Percentiles rank a stretch among this genome's conserved stretches.
These are phyloP conservation scores for Cyclotella cryptica DNA, from an alignment of 108 stramenopile genomes.

Conservation along the genomic window DNA sequence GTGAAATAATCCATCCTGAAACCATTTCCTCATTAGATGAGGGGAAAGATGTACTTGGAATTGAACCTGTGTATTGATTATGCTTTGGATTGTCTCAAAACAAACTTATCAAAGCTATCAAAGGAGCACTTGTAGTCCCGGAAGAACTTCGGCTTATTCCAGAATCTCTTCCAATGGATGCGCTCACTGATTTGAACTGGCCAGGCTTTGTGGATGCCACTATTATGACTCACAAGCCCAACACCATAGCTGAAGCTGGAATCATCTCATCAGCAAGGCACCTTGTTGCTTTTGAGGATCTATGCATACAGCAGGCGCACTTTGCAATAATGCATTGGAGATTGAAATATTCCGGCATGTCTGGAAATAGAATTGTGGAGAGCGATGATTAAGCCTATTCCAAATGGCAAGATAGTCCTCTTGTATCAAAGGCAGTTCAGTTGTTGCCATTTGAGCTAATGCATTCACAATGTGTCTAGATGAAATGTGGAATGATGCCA, in stretches of 20 bases:
- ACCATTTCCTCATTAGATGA: constrained; percentile 15
- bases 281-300: constrained; percentile 42
- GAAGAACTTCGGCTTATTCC: constrained; percentile 27
- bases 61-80: constrained; percentile 42
- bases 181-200: constrained; percentile 19
- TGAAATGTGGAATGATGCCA: constrained; percentile 58
- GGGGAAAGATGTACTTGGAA: constrained; percentile 24
- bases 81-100: constrained; percentile 29
- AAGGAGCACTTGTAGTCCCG: constrained; percentile 26
- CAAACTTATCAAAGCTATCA: constrained; percentile 10
- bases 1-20: constrained; percentile 37
- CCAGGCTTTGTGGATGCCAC: constrained; percentile 36
- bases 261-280: constrained; percentile 24
- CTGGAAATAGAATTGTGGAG: neutral
- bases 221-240: constrained; percentile 33
- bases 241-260: constrained; percentile 19
- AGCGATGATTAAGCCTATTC: neutral
- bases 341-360: constrained; percentile 25
- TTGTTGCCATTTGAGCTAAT: constrained; percentile 51
- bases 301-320: constrained; percentile 44
- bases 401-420: constrained; percentile 37
- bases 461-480: constrained; percentile 44
- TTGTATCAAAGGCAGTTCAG: constrained; percentile 32
- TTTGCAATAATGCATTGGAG: constrained; percentile 32
- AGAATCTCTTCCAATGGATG: constrained; percentile 32